phyloP scores from a whole-genome alignment of 257 asterid genomes.

The Penstemon eatonii region DNA sequence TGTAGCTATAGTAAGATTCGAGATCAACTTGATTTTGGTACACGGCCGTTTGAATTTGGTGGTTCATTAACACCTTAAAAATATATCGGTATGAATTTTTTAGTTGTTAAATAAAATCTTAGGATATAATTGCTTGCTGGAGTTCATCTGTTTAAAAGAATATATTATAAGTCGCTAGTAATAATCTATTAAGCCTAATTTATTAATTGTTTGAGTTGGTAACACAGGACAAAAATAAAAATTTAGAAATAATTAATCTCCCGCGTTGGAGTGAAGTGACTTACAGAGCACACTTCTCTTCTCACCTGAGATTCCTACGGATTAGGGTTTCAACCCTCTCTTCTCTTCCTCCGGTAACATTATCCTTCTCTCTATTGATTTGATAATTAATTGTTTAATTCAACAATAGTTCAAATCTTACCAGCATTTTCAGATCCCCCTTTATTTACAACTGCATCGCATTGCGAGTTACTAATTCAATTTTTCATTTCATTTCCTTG shows the following conservation, averaged over 20 bases:
- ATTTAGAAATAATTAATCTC: conserved; percentile 6
- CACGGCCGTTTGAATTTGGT: too few species aligned
- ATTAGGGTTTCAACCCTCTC: conserved; percentile 29
- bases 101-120: too few species aligned
- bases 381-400: conserved; percentile 11
- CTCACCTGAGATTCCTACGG: conserved; percentile 7
- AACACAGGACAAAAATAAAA: conserved; percentile 15
- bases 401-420: conserved; percentile 11
- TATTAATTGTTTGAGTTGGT: neutral
- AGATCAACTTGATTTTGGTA: too few species aligned
- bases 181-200: too few species aligned
- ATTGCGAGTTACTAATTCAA: neutral
- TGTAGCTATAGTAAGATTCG: too few species aligned
- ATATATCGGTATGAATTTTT: too few species aligned
- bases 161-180: too few species aligned
- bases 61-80: too few species aligned
- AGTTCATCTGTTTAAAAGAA: too few species aligned
- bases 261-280: conserved; percentile 27
- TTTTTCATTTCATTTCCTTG: neutral
- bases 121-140: too few species aligned
- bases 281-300: conserved; percentile 4
- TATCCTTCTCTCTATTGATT: neutral
- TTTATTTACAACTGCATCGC: neutral
- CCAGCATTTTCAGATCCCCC: conserved; percentile 20
- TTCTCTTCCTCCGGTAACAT: neutral